Conservation (phyloP, 2,329 filamentous ascomycete species). For the Geoglossum cookeanum region DNA sequence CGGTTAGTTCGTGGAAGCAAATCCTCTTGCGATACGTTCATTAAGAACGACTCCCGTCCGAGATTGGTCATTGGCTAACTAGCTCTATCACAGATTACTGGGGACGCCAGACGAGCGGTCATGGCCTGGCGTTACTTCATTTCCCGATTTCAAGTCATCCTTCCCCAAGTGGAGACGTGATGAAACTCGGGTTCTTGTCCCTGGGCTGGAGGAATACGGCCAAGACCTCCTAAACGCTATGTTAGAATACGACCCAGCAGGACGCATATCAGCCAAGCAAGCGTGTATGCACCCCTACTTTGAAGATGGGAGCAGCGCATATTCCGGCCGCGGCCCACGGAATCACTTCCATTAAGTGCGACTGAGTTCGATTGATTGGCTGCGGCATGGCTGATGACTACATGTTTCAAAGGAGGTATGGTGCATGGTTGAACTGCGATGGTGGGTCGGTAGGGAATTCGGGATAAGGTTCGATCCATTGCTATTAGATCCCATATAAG, state of each 20-base stretch:
- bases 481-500: not conserved
- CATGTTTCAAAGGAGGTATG: not conserved
- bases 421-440: not conserved
- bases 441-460: not conserved
- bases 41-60: not conserved
- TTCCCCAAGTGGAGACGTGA: conserved; percentile 83
- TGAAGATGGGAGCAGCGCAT: conserved; percentile 26
- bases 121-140: conserved; percentile 87
- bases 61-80: not conserved
- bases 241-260: conserved; percentile 73
- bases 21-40: not conserved
- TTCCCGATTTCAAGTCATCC: conserved; percentile 80
- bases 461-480: not conserved
- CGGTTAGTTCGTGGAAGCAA: conserved; percentile 32
- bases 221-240: conserved; percentile 50
- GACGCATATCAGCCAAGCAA: conserved; percentile 76
- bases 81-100: conserved; percentile 35
- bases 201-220: conserved; percentile 51
- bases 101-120: conserved; percentile 65
- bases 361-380: not conserved
- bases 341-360: conserved; percentile 19
- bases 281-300: conserved; percentile 76
- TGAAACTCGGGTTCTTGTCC: conserved; percentile 43
- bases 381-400: not conserved
- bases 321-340: conserved; percentile 24